Evolutionary conservation across 1,284 basidiomycete genomes (phyloP).

Genomic region (Trametes sp.): DNA sequence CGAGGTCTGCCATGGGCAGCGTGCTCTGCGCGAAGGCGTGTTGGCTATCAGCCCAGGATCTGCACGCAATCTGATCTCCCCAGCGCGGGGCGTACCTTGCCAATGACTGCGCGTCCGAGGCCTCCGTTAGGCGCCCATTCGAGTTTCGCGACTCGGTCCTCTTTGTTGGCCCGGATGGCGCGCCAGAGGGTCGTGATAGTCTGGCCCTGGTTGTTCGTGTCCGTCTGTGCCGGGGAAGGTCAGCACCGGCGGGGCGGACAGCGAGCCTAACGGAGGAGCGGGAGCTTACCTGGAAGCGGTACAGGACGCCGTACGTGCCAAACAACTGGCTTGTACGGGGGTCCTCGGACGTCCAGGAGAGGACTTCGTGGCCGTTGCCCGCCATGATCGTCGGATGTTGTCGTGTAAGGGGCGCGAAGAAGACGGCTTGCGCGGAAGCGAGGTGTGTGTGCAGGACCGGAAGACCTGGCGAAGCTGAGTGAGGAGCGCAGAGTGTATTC

Average conservation of each 20-base stretch:
- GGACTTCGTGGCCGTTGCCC: conserved; percentile 67
- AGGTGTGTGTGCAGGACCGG: conserved; percentile 27
- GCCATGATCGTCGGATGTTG: conserved; percentile 50
- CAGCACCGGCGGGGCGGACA: conserved; percentile 23
- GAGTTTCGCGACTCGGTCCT: conserved; percentile 84
- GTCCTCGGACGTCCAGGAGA: conserved; percentile 87
- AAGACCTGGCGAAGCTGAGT: conserved; percentile 32
- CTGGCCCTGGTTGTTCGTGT: conserved; percentile 64
- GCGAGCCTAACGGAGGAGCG: conserved; percentile 21
- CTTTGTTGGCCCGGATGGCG: conserved; percentile 78
- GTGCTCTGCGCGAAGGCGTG: conserved; percentile 57
- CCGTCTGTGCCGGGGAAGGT: conserved; percentile 57
- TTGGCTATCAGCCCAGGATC: conserved; percentile 29
- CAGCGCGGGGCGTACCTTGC: conserved; percentile 61
- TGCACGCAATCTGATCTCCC: conserved; percentile 32
- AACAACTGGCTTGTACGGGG: conserved; percentile 83
- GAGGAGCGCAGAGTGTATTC: conserved; percentile 35
- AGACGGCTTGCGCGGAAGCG: conserved; percentile 6
- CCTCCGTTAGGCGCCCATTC: conserved; percentile 83
- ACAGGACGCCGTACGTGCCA: conserved; percentile 79
- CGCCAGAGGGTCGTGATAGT: conserved; percentile 79
- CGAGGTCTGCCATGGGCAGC: conserved; percentile 81
- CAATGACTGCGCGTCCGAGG: conserved; percentile 82
- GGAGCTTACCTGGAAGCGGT: conserved; percentile 75
- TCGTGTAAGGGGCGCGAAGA: conserved; percentile 34